phyloP scores from a whole-genome alignment of 805 yeast species.

The Candida stauntonica region DNA sequence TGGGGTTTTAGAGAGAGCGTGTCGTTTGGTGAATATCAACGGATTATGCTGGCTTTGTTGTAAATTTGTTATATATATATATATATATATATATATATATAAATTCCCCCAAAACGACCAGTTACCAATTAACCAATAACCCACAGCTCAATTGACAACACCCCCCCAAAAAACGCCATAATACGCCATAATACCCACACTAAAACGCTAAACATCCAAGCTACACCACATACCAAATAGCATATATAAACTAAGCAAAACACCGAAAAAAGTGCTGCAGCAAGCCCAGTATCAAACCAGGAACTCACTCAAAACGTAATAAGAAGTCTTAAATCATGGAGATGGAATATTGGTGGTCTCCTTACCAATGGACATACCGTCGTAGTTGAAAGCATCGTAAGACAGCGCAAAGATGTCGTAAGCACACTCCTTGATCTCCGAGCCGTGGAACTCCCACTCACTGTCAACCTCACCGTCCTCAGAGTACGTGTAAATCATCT shows the following conservation, averaged over 20 bases:
- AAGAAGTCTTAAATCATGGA: conserved; percentile 8
- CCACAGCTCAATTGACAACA: too few species aligned
- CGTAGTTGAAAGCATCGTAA: conserved; percentile 19
- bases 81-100: too few species aligned
- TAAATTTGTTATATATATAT: conserved; percentile 1
- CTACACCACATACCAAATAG: too few species aligned
- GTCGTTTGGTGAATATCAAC: too few species aligned
- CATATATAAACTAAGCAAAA: too few species aligned
- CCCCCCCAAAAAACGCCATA: too few species aligned
- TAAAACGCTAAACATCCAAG: too few species aligned
- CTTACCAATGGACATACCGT: conserved; percentile 21
- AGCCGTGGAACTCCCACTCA: conserved; percentile 26
- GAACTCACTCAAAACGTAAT: background rate
- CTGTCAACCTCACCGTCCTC: conserved; percentile 4
- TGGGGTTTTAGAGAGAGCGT: too few species aligned
- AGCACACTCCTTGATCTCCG: conserved; percentile 18
- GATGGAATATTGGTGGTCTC: conserved; percentile 25
- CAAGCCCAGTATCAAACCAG: background rate
- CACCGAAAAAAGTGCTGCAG: background rate
- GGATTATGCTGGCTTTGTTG: too few species aligned
- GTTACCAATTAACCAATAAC: too few species aligned
- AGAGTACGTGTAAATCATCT: conserved; percentile 22
- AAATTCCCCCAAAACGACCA: too few species aligned
- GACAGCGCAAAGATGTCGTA: conserved; percentile 15
- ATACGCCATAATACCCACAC: too few species aligned